Conservation (phyloP, 2,329 filamentous ascomycete genomes). For the Coniochaeta hoffmannii region DNA sequence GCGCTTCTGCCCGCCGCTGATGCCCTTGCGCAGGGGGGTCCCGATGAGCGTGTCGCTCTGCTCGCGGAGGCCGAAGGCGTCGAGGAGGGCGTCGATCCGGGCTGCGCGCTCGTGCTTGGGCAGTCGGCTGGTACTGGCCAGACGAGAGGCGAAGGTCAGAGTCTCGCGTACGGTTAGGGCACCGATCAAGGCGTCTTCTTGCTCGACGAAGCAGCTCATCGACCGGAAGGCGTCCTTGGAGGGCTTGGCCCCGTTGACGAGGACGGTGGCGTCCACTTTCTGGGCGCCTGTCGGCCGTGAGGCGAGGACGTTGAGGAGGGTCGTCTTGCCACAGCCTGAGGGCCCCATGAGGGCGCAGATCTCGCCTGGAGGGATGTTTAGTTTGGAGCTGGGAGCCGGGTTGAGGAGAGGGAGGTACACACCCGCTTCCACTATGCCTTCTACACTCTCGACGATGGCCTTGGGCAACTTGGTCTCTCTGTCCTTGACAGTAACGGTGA, state of each 20-base stretch:
- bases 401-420: conserved; percentile 2
- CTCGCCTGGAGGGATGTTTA: conserved; percentile 50
- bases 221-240: conserved; percentile 50
- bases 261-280: conserved; percentile 44
- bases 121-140: conserved; percentile 45
- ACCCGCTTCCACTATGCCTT: conserved; percentile 59
- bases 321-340: conserved; percentile 69
- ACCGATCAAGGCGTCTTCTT: conserved; percentile 79
- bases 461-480: conserved; percentile 57
- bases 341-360: conserved; percentile 79
- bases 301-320: conserved; percentile 73
- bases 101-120: conserved; percentile 47
- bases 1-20: conserved; percentile 80
- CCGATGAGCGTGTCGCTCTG: conserved; percentile 69
- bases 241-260: conserved; percentile 55
- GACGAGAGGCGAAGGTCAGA: conserved; percentile 66
- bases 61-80: conserved; percentile 63
- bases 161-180: conserved; percentile 76
- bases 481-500: conserved; percentile 69
- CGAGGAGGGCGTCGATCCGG: conserved; percentile 59
- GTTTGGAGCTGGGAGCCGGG: conserved; percentile 7
- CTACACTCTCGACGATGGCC: conserved; percentile 54
- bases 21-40: conserved; percentile 74
- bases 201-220: conserved; percentile 74
- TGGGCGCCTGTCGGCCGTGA: conserved; percentile 43